Evolutionary conservation across 192 early-diverging fungal species (phyloP), one percentile per base, ranked within the genome.

Genomic region (Allomyces arbusculus): DNA sequence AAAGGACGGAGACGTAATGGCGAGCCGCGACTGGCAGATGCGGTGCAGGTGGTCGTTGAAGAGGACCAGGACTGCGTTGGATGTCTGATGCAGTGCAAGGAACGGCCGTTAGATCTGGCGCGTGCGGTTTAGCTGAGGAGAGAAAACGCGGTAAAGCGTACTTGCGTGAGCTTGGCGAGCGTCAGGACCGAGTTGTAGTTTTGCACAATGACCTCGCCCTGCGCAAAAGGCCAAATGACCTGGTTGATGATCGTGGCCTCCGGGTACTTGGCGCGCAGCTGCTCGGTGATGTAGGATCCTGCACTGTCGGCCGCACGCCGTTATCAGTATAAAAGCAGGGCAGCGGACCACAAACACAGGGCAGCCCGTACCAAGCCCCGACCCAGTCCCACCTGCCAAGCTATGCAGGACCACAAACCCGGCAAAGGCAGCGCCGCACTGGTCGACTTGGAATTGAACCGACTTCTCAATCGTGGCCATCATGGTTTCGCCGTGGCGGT

Each of bases 171-270:
- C 28, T 40, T 22, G 1, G 65, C 62, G 6, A 69, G 67, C 6
- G 68, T 55, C 45, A 69, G 66, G 10, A 69, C 8, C 25, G 68
- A 24, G 28, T 69, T 69, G 66, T 68, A 67, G 20, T 69, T 69
- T 67, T 69, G 68, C 22, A 69, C 68, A 11, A 67, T 55, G 1
- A 68, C 66, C 66, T 69, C 68, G 44, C 68, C 68, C 12, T 24
- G 28, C 24, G 44, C 50, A 44, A 58, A 69, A 3, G 68, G 68
- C 68, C 68, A 69, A 16, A 69, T 16, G 8, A 67, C 68, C 16
- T 61, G 23, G 55, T 69, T 69, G 44, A 68, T 23, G n/a, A 69
- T 69, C 1, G 40, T 24, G 6, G 68, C 44, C 14, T 23, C 63
- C 0, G 68, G 68, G 61, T 65, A 69, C 28, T 65, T 16, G 28